These are phyloP conservation scores for Cyclanthera cordifolia DNA, from an alignment of 306 rosid genomes.

Conservation along the genomic window DNA sequence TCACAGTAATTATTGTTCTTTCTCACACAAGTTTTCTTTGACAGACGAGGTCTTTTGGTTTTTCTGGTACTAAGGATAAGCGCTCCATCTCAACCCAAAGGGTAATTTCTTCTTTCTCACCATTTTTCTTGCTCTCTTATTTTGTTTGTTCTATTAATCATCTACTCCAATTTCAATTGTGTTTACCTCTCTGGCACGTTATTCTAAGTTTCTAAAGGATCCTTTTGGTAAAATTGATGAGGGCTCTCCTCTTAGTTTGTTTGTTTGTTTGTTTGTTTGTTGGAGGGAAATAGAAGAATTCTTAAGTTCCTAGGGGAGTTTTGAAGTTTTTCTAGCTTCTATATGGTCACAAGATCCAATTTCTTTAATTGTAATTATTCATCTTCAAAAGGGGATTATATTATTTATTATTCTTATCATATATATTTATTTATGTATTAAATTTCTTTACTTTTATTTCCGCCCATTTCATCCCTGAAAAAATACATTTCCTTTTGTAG, in stretches of 20 bases:
- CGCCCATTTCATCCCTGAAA: background rate
- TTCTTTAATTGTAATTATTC: background rate
- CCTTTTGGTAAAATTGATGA: background rate
- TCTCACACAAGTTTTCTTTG: conserved; percentile 11
- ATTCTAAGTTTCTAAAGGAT: background rate
- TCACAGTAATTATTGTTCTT: background rate
- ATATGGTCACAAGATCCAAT: background rate
- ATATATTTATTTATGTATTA: no score
- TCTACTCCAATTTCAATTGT: background rate
- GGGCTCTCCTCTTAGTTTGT: background rate
- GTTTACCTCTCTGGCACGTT: background rate
- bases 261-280: background rate
- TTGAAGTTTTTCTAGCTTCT: background rate
- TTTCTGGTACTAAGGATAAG: conserved; percentile 94
- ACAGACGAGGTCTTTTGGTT: conserved; percentile 89
- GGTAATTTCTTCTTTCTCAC: conserved; percentile 33
- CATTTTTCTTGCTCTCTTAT: background rate
- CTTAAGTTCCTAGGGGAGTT: background rate
- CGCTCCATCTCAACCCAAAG: conserved; percentile 85
- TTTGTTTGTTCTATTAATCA: background rate
- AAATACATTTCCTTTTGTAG: background rate
- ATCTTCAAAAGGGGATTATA: background rate
- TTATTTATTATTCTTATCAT: no score
- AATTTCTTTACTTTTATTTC: background rate
- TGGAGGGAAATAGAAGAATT: background rate